Base-by-base conservation (phyloP, 2,329 filamentous ascomycete species). In the Neofusicoccum parvum region DNA sequence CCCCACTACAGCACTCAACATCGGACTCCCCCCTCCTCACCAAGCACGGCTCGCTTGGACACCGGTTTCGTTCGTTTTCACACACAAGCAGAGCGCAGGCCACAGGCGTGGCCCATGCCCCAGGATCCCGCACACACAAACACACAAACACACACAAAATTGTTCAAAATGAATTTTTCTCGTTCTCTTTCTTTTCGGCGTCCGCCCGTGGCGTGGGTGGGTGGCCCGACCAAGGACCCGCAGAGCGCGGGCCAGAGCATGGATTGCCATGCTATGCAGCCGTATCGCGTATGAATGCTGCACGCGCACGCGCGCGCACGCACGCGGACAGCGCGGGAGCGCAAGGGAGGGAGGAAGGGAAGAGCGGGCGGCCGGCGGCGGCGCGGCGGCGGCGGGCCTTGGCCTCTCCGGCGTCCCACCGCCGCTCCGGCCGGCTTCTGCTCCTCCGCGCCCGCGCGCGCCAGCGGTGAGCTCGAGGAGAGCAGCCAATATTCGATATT, bases 401-500 rank as follows among this genome's bases (percentile, higher is more conserved):
- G 56, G 56, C 32, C 27, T 20, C 20, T 15, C n/a, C 54, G 15
- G 41, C 15, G 53, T 46, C 5, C 43, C 27, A 32, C 27, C 27
- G 27, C 27, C 27, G 27, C 27, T 32, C 27, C 27, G 27, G 27
- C 27, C 27, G 27, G 27, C 27, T 32, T 34, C 56, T n/a, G 39
- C 15, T 32, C 50, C 20, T 34, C 27, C 20, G 10, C 6, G 48
- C 27, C 6, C 48, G 32, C 27, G 51, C 20, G 23, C 7, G 39
- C 54, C 39, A 59, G 54, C 54, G 54, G 54, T 59, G 54, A 15
- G 54, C 41, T 43, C 41, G 39, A 43, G 20, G 11, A n/a, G 37
- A 46, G n/a, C 43, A 46, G n/a, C 43, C 43, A 36, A 60, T 48
- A 60, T 60, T 60, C 56, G 56, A 60, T 49, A 60, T 60, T 60